Percentiles rank a stretch among this genome's conserved stretches.
phyloP scores from a whole-genome alignment of 441 rosid species.

The Cnidoscolus chayamansa region DNA sequence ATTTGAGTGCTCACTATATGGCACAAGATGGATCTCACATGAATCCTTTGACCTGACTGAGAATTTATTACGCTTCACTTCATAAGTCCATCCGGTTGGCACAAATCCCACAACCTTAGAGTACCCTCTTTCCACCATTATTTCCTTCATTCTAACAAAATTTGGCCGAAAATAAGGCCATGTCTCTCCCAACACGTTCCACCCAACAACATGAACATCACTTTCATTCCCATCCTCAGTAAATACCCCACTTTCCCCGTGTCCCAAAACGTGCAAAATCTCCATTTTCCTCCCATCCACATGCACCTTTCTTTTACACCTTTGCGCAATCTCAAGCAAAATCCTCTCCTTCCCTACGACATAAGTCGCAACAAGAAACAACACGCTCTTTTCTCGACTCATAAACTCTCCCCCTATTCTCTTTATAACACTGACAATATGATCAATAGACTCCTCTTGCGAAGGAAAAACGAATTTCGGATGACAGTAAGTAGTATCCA shows the following conservation, averaged over 20 bases:
- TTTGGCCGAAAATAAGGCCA: constrained; percentile 91
- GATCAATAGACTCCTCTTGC: constrained; percentile 72
- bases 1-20: constrained; percentile 88
- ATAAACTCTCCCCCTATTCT: constrained; percentile 36
- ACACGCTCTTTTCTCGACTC: constrained; percentile 33
- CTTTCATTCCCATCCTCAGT: constrained; percentile 56
- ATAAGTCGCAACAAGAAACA: constrained; percentile 89
- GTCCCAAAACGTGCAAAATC: constrained; percentile 55
- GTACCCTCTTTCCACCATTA: constrained; percentile 72
- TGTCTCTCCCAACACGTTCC: constrained; percentile 89
- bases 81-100: constrained; percentile 94
- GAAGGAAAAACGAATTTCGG: constrained; percentile 69
- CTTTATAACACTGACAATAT: constrained; percentile 53
- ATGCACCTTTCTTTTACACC: constrained; percentile 54
- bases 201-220: constrained; percentile 83
- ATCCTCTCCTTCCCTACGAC: constrained; percentile 85
- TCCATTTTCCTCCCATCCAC: constrained; percentile 73
- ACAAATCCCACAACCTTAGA: constrained; percentile 79
- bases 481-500: constrained; percentile 83
- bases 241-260: constrained; percentile 50
- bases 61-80: constrained; percentile 69
- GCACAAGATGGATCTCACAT: constrained; percentile 83
- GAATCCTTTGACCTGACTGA: constrained; percentile 59
- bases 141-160: constrained; percentile 66
- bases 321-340: constrained; percentile 56